Base-by-base conservation (phyloP, 2,329 filamentous ascomycete genomes). In the Basipetospora chlamydospora region DNA sequence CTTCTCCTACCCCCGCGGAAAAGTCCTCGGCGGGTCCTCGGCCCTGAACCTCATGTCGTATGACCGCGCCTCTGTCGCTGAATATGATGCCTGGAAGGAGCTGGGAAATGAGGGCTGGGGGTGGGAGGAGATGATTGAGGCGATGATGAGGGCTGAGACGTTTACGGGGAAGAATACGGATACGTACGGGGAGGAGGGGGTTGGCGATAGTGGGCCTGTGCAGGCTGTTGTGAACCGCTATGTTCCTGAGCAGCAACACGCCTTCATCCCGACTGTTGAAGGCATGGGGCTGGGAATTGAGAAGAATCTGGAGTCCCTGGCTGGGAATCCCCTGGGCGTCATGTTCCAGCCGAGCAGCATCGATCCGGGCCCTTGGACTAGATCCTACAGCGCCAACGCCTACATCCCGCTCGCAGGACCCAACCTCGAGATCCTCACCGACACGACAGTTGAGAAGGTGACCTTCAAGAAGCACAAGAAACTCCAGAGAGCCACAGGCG, bases 301-400 rank as follows among this genome's bases (percentile, higher is more conserved):
- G 17, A 54, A 52, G 13, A 58, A 54, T 22, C 48, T 67, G 1
- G 51, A 66, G 33, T 67, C 63, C 7, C 53, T 72, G 2, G 55
- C 58, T 11, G 69, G 69, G 2, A 59, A 65, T 33, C 61, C 61
- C 11, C 47, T 68, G 3, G 70, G 70, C 6, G 63, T 63, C 6
- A 64, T 61, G 50, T 61, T 57, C 23, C 63, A 67, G 40, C 57
- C 68, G 8, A 64, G 58, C 42, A 67, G 60, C 39, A 59, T 73
- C 26, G 56, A 64, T 30, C 56, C 58, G 8, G 36, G 9, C 16
- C 57, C 60, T 28, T 68, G 64, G 43, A 60, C 53, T 15, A 56
- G 69, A 23, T 69, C 63, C 3, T 72, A 68, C 47, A 54, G 56
- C 17, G 43, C 52, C 35, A 61, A 58, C 29, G 56, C 55, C 2